Evolutionary conservation across 352 stramenopile genomes (phyloP).

Genomic region (Phytophthora boehmeriae): DNA sequence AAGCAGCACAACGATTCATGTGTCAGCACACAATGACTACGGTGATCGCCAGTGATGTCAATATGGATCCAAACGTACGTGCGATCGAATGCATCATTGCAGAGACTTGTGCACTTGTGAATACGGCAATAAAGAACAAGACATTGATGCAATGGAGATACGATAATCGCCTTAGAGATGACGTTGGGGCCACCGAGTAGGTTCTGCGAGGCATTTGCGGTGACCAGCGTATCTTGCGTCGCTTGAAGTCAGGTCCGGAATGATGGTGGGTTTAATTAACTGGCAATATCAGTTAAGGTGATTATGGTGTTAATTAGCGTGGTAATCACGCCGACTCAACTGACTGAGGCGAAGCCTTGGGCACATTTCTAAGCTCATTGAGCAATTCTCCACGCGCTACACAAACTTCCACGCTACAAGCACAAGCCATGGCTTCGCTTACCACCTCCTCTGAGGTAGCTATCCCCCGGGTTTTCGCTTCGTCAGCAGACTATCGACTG

Average conservation of each 20-base stretch:
- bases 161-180: neutral
- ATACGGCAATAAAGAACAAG: neutral
- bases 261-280: too few species aligned
- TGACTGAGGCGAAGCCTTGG: too few species aligned
- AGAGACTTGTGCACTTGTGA: neutral
- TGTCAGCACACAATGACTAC: neutral
- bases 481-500: slow-evolving; percentile 20
- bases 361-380: neutral
- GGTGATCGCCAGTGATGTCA: neutral
- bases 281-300: too few species aligned
- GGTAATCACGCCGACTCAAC: neutral
- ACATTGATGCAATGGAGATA: neutral
- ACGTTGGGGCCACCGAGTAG: too few species aligned
- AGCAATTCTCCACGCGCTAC: neutral
- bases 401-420: neutral
- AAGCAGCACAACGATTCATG: neutral
- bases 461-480: slow-evolving; percentile 38
- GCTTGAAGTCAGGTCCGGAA: too few species aligned
- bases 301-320: neutral
- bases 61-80: slow-evolving; percentile 16
- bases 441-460: neutral
- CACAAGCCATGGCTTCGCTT: neutral
- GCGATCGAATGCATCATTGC: slow-evolving; percentile 35
- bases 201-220: too few species aligned
- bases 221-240: too few species aligned